Percentiles rank a stretch among this genome's conserved stretches.
Evolutionary conservation across 106 monocot genomes (phyloP).

Genomic region (Dendrobium chrysotoxum): DNA sequence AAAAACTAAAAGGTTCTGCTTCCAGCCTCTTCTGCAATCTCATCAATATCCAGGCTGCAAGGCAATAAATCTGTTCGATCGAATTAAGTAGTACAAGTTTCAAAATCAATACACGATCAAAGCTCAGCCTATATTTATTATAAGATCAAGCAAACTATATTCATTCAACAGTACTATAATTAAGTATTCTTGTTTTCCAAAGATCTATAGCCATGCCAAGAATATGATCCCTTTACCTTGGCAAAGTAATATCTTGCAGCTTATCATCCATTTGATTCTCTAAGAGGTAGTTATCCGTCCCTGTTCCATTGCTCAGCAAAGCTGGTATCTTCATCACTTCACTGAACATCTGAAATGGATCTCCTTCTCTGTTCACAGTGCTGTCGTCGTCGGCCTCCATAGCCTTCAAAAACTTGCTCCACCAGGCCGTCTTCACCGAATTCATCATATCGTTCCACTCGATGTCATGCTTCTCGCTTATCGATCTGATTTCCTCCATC

Average conservation of each 20-base stretch:
- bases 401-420: slow-evolving; percentile 60
- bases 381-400: slow-evolving; percentile 16
- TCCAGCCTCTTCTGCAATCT: slow-evolving; percentile 7
- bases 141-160: neutral
- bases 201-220: neutral
- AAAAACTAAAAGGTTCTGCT: too few species aligned
- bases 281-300: neutral
- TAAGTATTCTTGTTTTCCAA: neutral
- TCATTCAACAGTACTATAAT: neutral
- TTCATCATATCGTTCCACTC: slow-evolving; percentile 91
- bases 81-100: neutral
- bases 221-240: slow-evolving; percentile 32
- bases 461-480: slow-evolving; percentile 71
- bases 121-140: neutral
- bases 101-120: neutral
- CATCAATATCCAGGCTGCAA: slow-evolving; percentile 47
- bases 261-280: slow-evolving; percentile 15
- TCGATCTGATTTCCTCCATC: slow-evolving; percentile 68
- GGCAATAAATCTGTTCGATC: neutral
- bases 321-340: slow-evolving; percentile 20
- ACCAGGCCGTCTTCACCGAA: slow-evolving; percentile 63
- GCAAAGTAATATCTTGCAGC: slow-evolving; percentile 33
- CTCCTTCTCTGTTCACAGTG: slow-evolving; percentile 6
- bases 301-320: slow-evolving; percentile 26
- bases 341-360: slow-evolving; percentile 8